A percentile compares a stretch with the other conserved stretches of the same genome.
phyloP scores from a whole-genome alignment of 2,329 filamentous ascomycete genomes.

The Pyrenophora seminiperda region DNA sequence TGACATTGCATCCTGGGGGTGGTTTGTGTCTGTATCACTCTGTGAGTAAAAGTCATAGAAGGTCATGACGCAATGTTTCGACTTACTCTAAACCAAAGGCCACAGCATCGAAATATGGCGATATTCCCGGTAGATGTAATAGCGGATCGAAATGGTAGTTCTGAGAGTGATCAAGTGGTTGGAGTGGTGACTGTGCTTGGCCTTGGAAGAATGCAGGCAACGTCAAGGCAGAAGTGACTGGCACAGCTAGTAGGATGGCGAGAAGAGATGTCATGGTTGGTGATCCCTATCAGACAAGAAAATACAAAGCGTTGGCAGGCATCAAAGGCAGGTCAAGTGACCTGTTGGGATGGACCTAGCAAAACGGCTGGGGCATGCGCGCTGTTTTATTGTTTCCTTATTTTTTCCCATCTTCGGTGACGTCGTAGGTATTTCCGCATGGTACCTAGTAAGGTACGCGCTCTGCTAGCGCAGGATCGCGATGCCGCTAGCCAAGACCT shows the following conservation, averaged over 20 bases:
- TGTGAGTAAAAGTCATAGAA: too few relatives aligned
- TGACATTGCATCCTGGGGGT: conserved; percentile 57
- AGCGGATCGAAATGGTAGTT: conserved; percentile 55
- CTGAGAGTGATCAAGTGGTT: conserved; percentile 35
- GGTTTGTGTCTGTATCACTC: conserved; percentile 46
- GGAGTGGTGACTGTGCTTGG: conserved; percentile 21
- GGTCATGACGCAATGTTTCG: too few relatives aligned
- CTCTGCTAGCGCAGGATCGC: conserved; percentile 6
- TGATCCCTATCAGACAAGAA: neutral
- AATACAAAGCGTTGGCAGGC: neutral
- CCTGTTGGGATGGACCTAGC: neutral
- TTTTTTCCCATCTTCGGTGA: conserved; percentile 4
- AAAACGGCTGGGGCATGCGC: conserved; percentile 1
- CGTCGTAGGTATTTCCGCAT: conserved; percentile 6
- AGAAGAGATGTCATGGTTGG: neutral
- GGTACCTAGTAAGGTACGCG: neutral
- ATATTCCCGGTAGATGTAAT: conserved; percentile 56
- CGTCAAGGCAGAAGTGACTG: conserved; percentile 27
- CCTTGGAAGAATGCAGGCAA: conserved; percentile 13
- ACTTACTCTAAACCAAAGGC: conserved; percentile 25
- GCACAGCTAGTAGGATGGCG: conserved; percentile 25
- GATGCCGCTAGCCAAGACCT: neutral
- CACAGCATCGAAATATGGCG: conserved; percentile 56
- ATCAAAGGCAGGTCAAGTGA: neutral
- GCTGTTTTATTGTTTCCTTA: conserved; percentile 12